Base-by-base conservation (phyloP, 345 rosid species). In the Toxicodendron radicans region DNA sequence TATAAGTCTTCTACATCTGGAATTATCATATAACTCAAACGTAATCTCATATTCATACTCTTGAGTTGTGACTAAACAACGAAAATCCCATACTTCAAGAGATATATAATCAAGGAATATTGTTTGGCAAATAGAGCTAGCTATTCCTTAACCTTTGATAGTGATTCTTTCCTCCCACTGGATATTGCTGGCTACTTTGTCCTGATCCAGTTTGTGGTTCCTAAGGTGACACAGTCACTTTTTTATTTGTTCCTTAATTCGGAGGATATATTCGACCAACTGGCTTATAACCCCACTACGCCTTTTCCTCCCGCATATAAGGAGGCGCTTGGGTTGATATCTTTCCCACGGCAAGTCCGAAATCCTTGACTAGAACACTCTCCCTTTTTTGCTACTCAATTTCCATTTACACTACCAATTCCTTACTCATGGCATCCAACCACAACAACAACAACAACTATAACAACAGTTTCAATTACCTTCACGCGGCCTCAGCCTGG, bases 251-350 rank as follows among this genome's bases (percentile, higher is more conserved):
- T 68, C 69, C 72, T 76, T 79, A 7, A 38, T 48, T 66, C 17
- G 69, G 62, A 74, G 88, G 80, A 84, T 80, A 83, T 88, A 88
- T 88, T 84, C 93, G 21, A 72, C 85, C 92, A 85, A 83, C 83
- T 90, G 84, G 88, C 81, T 58, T 64, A n/a, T n/a, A 78, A 77
- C 93, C 89, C 91, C 91, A 80, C 79, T 58, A 72, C 78, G 8
- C 73, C 68, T 78, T 76, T 49, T 68, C 76, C 76, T 81, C 87
- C 87, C 81, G 80, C 84, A 75, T 89, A 88, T 91, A 93, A 84
- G 86, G 82, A 87, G 80, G 78, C 73, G 58, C 75, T 62, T 41
- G 8, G 45, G 20, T 41, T 38, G 51, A 64, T 69, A 12, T 68
- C 66, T 73, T 45, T n/a, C 46, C 69, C 82, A 38, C 43, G 43